Evolutionary conservation across 2,329 filamentous ascomycete genomes (phyloP), one percentile per base, ranked within the genome.

Genomic region (Aspergillus sp.): DNA sequence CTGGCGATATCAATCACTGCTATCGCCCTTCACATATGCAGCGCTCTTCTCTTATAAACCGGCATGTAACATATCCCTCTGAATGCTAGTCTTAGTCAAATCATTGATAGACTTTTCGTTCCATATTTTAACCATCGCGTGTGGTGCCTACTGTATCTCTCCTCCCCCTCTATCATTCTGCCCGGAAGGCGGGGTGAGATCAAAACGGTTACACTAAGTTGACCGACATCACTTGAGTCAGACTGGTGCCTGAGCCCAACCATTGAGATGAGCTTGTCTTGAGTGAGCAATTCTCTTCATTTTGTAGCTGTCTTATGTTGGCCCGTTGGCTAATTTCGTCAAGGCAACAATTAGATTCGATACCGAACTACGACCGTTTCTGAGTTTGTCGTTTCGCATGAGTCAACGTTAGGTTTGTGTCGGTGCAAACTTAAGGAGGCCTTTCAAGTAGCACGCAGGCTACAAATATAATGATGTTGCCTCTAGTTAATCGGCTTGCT

Each of bases 381-480:
- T 13, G 6, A 36, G 32, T 13, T 2, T 5, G 11, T 36, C 11
- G 32, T 36, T 36, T 36, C 11, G 32, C 32, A 13, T 2, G 32
- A 36, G 32, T 2, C 32, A 36, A 36, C 32, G 11, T 36, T 36
- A 36, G 11, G 32, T 36, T 13, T 13, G 11, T 36, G 5, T 15
- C 10, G 11, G 32, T 36, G 11, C 32, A 36, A 36, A 13, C 10
- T 5, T 13, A 13, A 36, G 32, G 32, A 36, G 32, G 32, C 32
- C 23, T 6, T 27, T 30, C 23, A 15, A 25, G 44, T 27, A 11
- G 44, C 44, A 30, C 47, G 15, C 25, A 50, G 30, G 47, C 47
- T 30, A 50, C 47, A 5, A 17, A 8, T 11, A 13, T 32, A 19
- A 55, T 55, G 53, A 55, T 55, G 53, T 41, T 55, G 10, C 53